Evolutionary conservation across 495 filamentous ascomycete species (phyloP).

Genomic region (Annulohypoxylon moriforme): DNA sequence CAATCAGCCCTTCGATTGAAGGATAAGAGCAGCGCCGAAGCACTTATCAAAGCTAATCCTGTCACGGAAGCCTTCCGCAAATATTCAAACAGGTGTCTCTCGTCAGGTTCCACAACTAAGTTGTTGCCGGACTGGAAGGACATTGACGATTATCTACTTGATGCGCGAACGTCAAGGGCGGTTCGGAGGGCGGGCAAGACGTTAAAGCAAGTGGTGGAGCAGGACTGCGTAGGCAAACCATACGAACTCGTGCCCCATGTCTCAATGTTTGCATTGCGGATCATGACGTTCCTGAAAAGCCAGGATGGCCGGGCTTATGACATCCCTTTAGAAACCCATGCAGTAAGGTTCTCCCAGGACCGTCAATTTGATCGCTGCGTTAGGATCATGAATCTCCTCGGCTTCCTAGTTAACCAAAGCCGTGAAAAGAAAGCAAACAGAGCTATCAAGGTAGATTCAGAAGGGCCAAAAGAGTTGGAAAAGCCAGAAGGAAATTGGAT

Average conservation of each 20-base stretch:
- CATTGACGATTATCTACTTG: constrained; percentile 20
- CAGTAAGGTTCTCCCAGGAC: neutral
- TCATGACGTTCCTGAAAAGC: constrained; percentile 25
- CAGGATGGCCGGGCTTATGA: constrained; percentile 11
- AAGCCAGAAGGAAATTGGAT: constrained; percentile 11
- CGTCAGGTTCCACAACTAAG: neutral
- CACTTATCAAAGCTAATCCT: constrained; percentile 1
- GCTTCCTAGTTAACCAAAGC: constrained; percentile 22
- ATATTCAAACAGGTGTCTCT: constrained; percentile 33
- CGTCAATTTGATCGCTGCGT: constrained; percentile 17
- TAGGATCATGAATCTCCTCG: constrained; percentile 22
- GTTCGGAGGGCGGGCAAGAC: neutral
- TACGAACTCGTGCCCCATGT: constrained; percentile 23
- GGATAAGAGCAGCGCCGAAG: constrained; percentile 2
- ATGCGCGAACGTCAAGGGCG: neutral
- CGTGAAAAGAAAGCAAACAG: constrained; percentile 3
- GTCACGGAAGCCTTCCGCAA: constrained; percentile 29
- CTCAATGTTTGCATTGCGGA: constrained; percentile 19
- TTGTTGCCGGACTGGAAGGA: constrained; percentile 21
- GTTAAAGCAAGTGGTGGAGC: neutral
- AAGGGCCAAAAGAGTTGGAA: neutral
- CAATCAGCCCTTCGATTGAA: constrained; percentile 13
- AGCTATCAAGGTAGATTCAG: neutral
- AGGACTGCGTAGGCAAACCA: constrained; percentile 15
- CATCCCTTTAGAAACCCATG: neutral